Conservation (phyloP, 2,329 filamentous ascomycete species). For the Monosporascus sp. region DNA sequence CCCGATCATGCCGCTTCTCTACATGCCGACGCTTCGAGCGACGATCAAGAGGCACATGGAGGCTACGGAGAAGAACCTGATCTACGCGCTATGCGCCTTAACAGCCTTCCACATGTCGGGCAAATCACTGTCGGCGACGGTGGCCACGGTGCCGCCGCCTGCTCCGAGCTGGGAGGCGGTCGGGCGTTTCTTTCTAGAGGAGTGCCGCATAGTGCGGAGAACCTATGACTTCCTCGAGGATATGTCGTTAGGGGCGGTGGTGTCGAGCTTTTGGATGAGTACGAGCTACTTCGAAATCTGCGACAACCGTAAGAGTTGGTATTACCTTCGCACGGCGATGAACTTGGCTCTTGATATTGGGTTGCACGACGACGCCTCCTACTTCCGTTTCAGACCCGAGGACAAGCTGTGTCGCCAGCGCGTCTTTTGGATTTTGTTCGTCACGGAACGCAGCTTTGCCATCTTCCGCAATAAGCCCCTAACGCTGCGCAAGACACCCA, state of each 20-base stretch:
- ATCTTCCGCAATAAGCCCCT: constrained; percentile 60
- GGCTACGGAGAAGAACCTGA: constrained; percentile 35
- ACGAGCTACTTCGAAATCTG: constrained; percentile 58
- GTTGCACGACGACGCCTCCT: constrained; percentile 53
- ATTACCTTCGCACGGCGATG: constrained; percentile 56
- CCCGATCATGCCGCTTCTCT: constrained; percentile 57
- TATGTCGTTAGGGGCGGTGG: constrained; percentile 48
- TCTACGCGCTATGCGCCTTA: constrained; percentile 54
- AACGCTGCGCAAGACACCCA: constrained; percentile 54
- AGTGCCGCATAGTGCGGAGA: constrained; percentile 51
- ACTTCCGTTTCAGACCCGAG: constrained; percentile 40
- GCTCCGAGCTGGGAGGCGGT: constrained; percentile 41
- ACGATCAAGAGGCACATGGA: constrained; percentile 39
- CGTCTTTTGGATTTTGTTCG: constrained; percentile 58
- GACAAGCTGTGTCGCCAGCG: constrained; percentile 50
- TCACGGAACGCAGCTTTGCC: constrained; percentile 58
- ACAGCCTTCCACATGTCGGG: constrained; percentile 46
- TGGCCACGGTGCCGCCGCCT: neutral
- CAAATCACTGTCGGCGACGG: constrained; percentile 28
- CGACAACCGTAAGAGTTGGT: constrained; percentile 57
- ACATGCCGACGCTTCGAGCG: constrained; percentile 48
- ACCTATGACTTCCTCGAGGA: constrained; percentile 54
- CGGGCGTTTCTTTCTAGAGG: constrained; percentile 52
- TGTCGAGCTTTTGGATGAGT: constrained; percentile 58
- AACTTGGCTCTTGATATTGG: constrained; percentile 54